These are phyloP conservation scores for Dryas drummondii DNA, from an alignment of 306 rosid genomes.

Conservation along the genomic window DNA sequence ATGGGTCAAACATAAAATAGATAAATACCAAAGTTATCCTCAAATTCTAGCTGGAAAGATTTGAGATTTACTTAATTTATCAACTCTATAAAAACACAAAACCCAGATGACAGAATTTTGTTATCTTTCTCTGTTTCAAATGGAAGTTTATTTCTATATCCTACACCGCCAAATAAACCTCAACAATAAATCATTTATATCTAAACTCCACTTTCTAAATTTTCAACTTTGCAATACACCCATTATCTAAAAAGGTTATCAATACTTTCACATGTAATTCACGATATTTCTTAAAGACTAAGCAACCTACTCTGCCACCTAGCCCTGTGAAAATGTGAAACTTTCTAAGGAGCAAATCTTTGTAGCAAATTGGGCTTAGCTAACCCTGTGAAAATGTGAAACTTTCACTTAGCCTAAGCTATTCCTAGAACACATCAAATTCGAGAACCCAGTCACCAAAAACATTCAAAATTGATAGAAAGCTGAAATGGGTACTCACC, in stretches of 20 bases:
- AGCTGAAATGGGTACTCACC: constrained; percentile 54
- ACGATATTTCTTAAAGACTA: too few relatives aligned
- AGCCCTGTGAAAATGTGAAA: too few relatives aligned
- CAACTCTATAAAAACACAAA: not conserved
- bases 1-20: not conserved
- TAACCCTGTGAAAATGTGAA: not conserved
- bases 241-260: constrained; percentile 14
- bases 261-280: constrained; percentile 8
- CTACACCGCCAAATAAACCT: not conserved
- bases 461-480: not conserved
- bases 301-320: not conserved
- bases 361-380: not conserved
- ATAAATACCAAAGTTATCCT: not conserved
- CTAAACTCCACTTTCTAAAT: not conserved
- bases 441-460: not conserved
- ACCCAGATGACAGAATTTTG: not conserved
- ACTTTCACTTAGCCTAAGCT: not conserved
- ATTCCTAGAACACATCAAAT: not conserved
- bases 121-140: not conserved
- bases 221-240: not conserved
- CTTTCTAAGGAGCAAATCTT: too few relatives aligned
- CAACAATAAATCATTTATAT: not conserved
- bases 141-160: not conserved
- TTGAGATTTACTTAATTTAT: constrained; percentile 5
- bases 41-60: not conserved